Percentiles rank a stretch among this genome's conserved stretches.
phyloP scores from a whole-genome alignment of 495 filamentous ascomycete species.

The Aspergillus sparsus region DNA sequence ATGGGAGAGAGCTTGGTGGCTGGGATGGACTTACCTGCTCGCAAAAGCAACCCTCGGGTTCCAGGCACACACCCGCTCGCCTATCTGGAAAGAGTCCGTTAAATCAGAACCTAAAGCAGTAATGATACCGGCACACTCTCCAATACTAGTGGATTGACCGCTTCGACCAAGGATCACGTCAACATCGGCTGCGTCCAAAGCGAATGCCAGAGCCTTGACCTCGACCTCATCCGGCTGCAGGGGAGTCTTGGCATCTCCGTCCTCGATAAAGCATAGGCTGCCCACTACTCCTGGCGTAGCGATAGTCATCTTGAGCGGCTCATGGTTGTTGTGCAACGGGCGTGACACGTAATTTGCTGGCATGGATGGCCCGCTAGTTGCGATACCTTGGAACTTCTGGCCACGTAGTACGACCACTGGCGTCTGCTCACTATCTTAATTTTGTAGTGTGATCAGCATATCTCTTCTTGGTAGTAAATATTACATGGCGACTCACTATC shows the following conservation, averaged over 20 bases:
- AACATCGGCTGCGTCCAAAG: neutral
- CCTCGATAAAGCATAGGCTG: neutral
- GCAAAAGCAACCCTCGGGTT: conserved; percentile 4
- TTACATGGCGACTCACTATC: neutral
- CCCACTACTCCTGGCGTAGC: neutral
- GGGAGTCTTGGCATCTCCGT: neutral
- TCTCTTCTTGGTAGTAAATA: neutral
- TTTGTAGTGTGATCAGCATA: neutral
- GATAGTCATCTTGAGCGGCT: neutral
- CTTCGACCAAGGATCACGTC: neutral
- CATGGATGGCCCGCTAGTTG: neutral
- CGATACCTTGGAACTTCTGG: conserved; percentile 9
- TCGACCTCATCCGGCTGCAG: neutral
- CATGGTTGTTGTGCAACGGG: neutral
- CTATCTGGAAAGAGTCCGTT: neutral
- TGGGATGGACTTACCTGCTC: neutral
- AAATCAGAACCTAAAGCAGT: neutral
- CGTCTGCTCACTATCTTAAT: neutral
- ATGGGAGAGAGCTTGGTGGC: neutral
- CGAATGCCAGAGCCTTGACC: neutral
- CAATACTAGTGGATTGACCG: neutral
- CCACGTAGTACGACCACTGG: conserved; percentile 4
- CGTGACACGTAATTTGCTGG: conserved; percentile 5
- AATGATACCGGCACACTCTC: conserved; percentile 12
- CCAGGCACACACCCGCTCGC: conserved; percentile 10